Evolutionary conservation across 257 asterid genomes (phyloP), one percentile per base, ranked within the genome.

Genomic region (Solanum sitiens): DNA sequence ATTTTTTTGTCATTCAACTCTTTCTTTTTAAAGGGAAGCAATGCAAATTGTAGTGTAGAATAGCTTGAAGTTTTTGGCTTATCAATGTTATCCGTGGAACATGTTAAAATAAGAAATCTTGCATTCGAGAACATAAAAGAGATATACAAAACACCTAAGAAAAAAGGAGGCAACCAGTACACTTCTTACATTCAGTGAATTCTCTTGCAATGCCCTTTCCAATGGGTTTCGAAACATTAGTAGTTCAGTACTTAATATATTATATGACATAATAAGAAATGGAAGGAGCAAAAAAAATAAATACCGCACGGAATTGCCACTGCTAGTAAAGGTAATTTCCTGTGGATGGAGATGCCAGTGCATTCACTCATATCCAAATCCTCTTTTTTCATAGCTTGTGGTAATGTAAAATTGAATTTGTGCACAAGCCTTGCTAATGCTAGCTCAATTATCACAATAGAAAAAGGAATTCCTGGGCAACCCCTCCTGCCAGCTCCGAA

Each of bases 351-450:
- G 5, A 92, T 6, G 5, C 96, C 95, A 21, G 2, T n/a, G 9
- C 14, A 13, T 85, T 94, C 98, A 44, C 42, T 74, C 93, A 91
- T 89, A 83, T 94, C 96, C 88, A 94, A 44, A 53, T 91, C 93
- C 50, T 90, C 87, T 4, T 12, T 45, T 45, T 45, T 13, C 56
- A 45, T 45, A 5, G 90, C 94, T 45, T 86, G 18, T 16, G 94
- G 92, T 89, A 89, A 65, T 25, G 53, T 67, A n/a, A 89, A 91
- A 63, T 91, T 61, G 44, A 94, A 94, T 12, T 89, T 87, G 40
- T 87, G 89, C 77, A 93, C 76, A 79, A 94, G 44, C 12, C 85
- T 90, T 6, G 96, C 95, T 2, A 93, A 27, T 8, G 87, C 92
- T 37, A 93, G 87, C 83, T 92, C 96, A 77, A 11, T 59, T 6